Conservation (phyloP, 2,329 filamentous ascomycete genomes). For the Penicillium psychrosexuale region DNA sequence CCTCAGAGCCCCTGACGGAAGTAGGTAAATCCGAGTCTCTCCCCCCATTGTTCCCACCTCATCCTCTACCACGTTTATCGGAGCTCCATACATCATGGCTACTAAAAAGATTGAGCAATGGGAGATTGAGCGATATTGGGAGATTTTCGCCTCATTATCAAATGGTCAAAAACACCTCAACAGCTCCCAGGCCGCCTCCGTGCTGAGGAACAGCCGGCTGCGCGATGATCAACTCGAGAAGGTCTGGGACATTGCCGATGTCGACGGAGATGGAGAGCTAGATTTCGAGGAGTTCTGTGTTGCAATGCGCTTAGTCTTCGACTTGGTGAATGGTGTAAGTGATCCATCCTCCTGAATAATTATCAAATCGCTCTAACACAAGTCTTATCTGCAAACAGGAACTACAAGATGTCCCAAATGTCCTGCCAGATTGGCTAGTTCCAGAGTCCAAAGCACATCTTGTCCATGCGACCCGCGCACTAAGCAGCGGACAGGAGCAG, state of each 20-base stretch:
- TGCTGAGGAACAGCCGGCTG: conserved; percentile 70
- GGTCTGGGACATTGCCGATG: conserved; percentile 95
- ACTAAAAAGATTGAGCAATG: conserved; percentile 62
- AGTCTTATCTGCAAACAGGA: conserved; percentile 55
- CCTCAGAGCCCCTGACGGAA: conserved; percentile 29
- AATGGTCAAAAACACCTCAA: conserved; percentile 64
- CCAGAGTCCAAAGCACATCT: conserved; percentile 92
- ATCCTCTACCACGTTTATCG: conserved; percentile 9
- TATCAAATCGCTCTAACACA: conserved; percentile 6
- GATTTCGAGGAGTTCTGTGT: conserved; percentile 99
- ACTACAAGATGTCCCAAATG: conserved; percentile 79
- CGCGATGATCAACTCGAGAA: conserved; percentile 84
- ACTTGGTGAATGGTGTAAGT: conserved; percentile 87
- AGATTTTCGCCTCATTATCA: conserved; percentile 69
- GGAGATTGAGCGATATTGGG: conserved; percentile 76
- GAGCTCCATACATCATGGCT: conserved; percentile 32
- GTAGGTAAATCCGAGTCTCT: conserved; percentile 18
- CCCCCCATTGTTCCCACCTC: conserved; percentile 12
- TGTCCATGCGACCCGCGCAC: conserved; percentile 75
- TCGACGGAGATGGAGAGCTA: conserved; percentile 94
- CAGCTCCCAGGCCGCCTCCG: conserved; percentile 66
- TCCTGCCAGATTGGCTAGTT: conserved; percentile 91
- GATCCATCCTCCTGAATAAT: background rate
- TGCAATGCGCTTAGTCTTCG: conserved; percentile 96
- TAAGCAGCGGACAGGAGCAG: conserved; percentile 73